A percentile compares a stretch with the other conserved stretches of the same genome.
These are phyloP conservation scores for Mortierella claussenii DNA, from an alignment of 192 early-diverging fungal genomes.

Conservation along the genomic window DNA sequence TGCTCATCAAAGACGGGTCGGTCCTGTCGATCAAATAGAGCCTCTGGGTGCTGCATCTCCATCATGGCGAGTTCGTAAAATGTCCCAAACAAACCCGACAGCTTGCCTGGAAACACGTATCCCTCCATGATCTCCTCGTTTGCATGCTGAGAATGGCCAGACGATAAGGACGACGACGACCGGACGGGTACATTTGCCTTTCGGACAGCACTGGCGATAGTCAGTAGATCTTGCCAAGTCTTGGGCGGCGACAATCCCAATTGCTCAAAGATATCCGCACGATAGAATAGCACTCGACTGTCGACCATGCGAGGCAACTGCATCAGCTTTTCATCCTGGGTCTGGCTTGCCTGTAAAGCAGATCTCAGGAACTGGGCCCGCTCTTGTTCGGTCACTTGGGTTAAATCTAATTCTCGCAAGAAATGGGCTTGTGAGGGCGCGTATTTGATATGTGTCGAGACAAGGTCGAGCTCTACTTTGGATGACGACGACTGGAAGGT, in stretches of 20 bases:
- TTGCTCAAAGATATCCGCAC: constrained; percentile 19
- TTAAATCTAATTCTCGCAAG: constrained; percentile 18
- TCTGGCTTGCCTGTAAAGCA: constrained; percentile 28
- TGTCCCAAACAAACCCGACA: constrained; percentile 38
- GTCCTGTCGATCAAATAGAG: constrained; percentile 16
- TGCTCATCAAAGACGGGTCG: constrained; percentile 27
- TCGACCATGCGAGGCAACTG: constrained; percentile 47
- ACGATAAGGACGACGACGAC: not conserved
- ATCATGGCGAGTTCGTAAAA: constrained; percentile 49
- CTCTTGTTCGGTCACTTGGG: constrained; percentile 4
- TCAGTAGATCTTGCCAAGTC: constrained; percentile 28
- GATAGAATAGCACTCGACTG: constrained; percentile 31
- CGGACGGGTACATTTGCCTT: constrained; percentile 1
- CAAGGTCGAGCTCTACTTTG: constrained; percentile 11
- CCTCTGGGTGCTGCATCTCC: constrained; percentile 18
- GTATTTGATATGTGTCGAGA: constrained; percentile 43
- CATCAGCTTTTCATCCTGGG: constrained; percentile 23
- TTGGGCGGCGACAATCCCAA: constrained; percentile 2
- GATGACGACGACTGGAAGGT: constrained; percentile 4
- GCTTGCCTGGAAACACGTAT: constrained; percentile 41
- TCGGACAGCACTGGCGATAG: not conserved
- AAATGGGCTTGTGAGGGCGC: constrained; percentile 39
- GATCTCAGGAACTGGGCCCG: constrained; percentile 15
- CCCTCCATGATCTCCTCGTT: constrained; percentile 9
- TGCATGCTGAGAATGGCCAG: too few relatives aligned